Evolutionary conservation across 345 rosid species (phyloP).

Genomic region (Zanthoxylum bungeanum): DNA sequence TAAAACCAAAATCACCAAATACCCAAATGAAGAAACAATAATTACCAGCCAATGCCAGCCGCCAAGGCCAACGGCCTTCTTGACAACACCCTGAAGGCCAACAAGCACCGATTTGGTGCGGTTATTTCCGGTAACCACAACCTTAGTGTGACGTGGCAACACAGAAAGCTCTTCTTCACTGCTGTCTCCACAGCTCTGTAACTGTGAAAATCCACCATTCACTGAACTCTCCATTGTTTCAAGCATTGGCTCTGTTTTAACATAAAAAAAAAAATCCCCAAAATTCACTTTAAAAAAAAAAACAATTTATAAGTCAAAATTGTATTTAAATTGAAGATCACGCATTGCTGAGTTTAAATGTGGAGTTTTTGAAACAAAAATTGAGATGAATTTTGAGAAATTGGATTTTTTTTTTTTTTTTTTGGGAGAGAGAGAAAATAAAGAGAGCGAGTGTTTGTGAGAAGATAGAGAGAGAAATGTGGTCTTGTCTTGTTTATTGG

Average conservation of each 20-base stretch:
- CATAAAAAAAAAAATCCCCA: constrained; percentile 12
- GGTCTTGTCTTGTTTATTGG: constrained; percentile 51
- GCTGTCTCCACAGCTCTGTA: constrained; percentile 77
- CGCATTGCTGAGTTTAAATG: constrained; percentile 49
- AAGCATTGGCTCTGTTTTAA: constrained; percentile 41
- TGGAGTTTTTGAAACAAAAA: constrained; percentile 23
- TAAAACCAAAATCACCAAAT: constrained; percentile 5
- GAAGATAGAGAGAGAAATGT: constrained; percentile 33
- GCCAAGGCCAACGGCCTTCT: constrained; percentile 95
- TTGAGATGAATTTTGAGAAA: constrained; percentile 19
- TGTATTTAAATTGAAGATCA: constrained; percentile 37
- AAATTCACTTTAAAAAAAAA: neutral
- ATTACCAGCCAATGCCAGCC: constrained; percentile 99
- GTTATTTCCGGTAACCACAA: constrained; percentile 92
- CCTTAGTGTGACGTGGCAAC: constrained; percentile 93
- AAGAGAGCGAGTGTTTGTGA: constrained; percentile 18
- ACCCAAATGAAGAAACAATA: neutral
- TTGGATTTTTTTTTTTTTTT: constrained; percentile 38
- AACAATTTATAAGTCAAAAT: constrained; percentile 26
- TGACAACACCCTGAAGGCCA: constrained; percentile 92
- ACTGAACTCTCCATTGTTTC: constrained; percentile 67
- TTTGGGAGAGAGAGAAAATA: constrained; percentile 24
- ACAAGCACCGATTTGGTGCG: constrained; percentile 97
- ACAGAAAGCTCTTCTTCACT: constrained; percentile 93
- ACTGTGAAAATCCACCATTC: constrained; percentile 63